Evolutionary conservation across 2,329 filamentous ascomycete genomes (phyloP), one percentile per base, ranked within the genome.

Genomic region (Neofusicoccum cordaticola): DNA sequence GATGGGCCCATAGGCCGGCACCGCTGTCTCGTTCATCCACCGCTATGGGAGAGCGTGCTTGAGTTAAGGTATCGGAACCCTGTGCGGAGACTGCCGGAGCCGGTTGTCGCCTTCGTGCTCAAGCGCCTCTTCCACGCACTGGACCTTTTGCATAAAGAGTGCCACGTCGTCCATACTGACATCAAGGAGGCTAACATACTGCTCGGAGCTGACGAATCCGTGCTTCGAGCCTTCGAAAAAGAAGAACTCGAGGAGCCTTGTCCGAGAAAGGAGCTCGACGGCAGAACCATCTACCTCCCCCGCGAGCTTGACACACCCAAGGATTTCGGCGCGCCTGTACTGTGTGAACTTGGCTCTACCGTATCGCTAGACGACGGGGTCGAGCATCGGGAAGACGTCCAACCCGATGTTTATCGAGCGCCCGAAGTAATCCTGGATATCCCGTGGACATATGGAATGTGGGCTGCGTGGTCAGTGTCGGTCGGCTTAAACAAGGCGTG

Each of bases 141-240:
- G 3, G 22, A 22, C 2, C 22, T 22, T 22, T 22, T 22, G 22
- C 22, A 22, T 22, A 22, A 22, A 22, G 22, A 22, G 22, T 22
- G 22, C 22, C 22, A 22, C 22, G 22, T 22, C 22, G 22, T 22
- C 22, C 81, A 83, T 68, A 82, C 78, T 57, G 79, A 82, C 52
- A 79, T 83, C 64, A 81, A 81, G 61, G 70, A 71, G 1, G 78
- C 79, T 67, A 81, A 81, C 63, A 77, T 81, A 52, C 66, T 81
- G 3, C 70, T 75, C 50, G 74, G 71, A 58, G 70, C 71, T n/a
- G 78, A 80, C 66, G 67, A 70, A 0, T 64, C 72, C n/a, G 74
- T 80, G 2, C 69, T 80, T 27, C 66, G 75, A 35, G 68, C 66
- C 9, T 79, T 80, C 66, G 69, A 71, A 5, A 61, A 75, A 58